Base-by-base conservation (phyloP, 2,329 filamentous ascomycete genomes). In the Neopestalotiopsis sp. region DNA sequence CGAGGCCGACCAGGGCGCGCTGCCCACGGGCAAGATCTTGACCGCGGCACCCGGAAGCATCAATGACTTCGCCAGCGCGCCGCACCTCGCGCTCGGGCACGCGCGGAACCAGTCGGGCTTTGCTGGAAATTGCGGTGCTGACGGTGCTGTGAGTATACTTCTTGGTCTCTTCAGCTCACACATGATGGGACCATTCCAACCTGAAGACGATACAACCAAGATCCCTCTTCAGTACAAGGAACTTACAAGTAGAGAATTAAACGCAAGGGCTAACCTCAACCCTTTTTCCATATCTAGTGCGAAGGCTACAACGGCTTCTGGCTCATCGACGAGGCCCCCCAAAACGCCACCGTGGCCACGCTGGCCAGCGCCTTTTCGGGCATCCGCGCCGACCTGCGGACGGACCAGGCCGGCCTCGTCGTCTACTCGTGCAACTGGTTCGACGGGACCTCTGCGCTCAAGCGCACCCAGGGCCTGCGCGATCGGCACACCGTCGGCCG, bases 321-420 rank as follows among this genome's bases (percentile, higher is more conserved):
- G 76, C 75, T 85, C 62, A 81, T 85, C 45, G 84, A 86, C 6
- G 77, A 79, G 40, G 79, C 79, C 40, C 80, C 81, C 9, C 71
- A 75, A 24, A 75, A 79, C 30, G 81, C 80, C 38, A 80, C 79
- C 2, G 82, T 85, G 5, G 84, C 91, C 14, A 86, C 85, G 17
- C 79, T 94, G 56, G 88, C 88, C 1, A 89, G 88, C 72, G 83
- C 84, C 66, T 90, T 84, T 76, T 90, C 89, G 0, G 92, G 92
- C 12, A 92, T 94, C 78, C 88, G 86, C 75, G 81, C 93, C 57
- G 90, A 94, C 66, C 84, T 94, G 71, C 87, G 85, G 71, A 91
- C 90, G 2, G 91, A 94, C 76, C 92, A 94, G 81, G 84, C 87
- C 24, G 91, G 91, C 4, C 83, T 93, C 71, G 91, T 93, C 76